These are phyloP conservation scores for Phytophthora aleatoria DNA, from an alignment of 352 stramenopile species.

Conservation along the genomic window DNA sequence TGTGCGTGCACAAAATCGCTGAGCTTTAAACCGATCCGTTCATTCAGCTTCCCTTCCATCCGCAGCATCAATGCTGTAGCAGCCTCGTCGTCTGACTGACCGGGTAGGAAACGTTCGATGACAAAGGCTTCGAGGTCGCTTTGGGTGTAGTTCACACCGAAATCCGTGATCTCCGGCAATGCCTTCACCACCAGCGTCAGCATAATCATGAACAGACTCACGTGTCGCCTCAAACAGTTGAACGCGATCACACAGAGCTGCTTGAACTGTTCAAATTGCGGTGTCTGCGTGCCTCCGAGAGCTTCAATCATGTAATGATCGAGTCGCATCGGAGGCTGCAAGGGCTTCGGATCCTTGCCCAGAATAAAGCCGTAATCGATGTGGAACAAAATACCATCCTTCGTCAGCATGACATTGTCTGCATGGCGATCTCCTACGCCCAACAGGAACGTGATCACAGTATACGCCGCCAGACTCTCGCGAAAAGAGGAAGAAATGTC, in stretches of 20 bases:
- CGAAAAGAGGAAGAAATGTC: conserved; percentile 86
- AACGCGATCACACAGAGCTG: conserved; percentile 87
- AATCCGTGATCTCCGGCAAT: conserved; percentile 86
- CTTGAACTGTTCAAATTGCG: conserved; percentile 87
- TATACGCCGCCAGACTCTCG: conserved; percentile 97
- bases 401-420: conserved; percentile 99
- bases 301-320: conserved; percentile 93
- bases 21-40: conserved; percentile 85
- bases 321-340: conserved; percentile 97
- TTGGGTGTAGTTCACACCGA: conserved; percentile 85
- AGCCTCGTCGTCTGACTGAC: conserved; percentile 82
- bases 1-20: conserved; percentile 89
- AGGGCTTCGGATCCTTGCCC: conserved; percentile 97
- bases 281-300: conserved; percentile 76
- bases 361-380: conserved; percentile 99
- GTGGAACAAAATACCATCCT: conserved; percentile 98
- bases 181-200: conserved; percentile 83
- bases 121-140: conserved; percentile 85
- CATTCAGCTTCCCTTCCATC: conserved; percentile 89
- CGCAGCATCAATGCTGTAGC: conserved; percentile 79
- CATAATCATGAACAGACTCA: conserved; percentile 90
- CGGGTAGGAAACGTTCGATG: conserved; percentile 81
- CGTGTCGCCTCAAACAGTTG: conserved; percentile 84
- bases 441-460: conserved; percentile 99
- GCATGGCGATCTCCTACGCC: conserved; percentile 98